Conservation (phyloP, 805 yeast genomes). For the Nakazawaea wyomingensis region DNA sequence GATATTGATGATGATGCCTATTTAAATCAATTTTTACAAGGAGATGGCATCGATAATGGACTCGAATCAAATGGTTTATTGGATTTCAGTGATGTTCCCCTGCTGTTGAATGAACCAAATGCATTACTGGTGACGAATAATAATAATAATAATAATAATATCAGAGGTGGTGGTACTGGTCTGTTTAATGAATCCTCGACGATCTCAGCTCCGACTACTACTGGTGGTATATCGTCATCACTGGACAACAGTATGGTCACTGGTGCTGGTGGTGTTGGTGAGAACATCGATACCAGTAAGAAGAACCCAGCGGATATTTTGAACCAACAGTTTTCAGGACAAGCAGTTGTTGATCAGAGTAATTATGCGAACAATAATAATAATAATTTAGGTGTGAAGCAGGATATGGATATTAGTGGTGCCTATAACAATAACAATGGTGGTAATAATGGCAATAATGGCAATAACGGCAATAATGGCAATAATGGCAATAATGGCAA, state of each 20-base stretch:
- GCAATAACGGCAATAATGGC: conserved; percentile 32
- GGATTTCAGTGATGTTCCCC: conserved; percentile 5
- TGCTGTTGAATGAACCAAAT: no score
- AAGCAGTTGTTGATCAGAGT: no score
- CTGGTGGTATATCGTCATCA: no score
- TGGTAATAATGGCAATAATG: conserved; percentile 17
- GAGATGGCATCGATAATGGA: conserved; percentile 2
- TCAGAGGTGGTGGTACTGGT: background rate
- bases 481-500: no score
- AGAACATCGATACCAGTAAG: no score
- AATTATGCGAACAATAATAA: conserved; percentile 23
- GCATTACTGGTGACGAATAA: background rate
- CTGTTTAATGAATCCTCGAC: no score
- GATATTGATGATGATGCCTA: conserved; percentile 10
- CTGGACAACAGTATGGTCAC: no score
- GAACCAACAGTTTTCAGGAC: conserved; percentile 90
- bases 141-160: background rate
- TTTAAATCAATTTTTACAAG: conserved; percentile 12
- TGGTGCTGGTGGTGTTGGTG: no score
- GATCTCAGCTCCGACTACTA: no score
- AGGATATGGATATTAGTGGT: no score
- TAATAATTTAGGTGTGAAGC: no score
- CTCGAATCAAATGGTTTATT: conserved; percentile 2
- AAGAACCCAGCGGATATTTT: conserved; percentile 94
- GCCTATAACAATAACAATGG: no score